Evolutionary conservation across 179 eudicot species (phyloP).

Genomic region (Sideroxylon spinosum): DNA sequence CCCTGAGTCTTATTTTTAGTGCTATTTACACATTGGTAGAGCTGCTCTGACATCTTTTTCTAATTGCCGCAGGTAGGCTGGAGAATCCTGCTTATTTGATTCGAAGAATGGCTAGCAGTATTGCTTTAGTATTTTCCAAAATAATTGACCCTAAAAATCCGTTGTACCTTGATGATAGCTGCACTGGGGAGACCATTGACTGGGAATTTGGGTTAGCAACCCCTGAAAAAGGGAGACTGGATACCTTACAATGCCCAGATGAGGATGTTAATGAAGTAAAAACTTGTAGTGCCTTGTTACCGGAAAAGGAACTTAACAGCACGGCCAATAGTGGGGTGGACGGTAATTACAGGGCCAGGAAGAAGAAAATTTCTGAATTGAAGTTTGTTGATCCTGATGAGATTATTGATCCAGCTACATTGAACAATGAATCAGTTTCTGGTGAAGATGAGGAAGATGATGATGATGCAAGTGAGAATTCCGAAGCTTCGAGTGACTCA

Average conservation of each 20-base stretch:
- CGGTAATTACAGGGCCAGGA: constrained; percentile 27
- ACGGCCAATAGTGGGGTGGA: constrained; percentile 22
- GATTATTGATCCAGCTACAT: constrained; percentile 61
- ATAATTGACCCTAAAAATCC: constrained; percentile 87
- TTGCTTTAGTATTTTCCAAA: constrained; percentile 83
- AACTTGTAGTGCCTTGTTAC: constrained; percentile 18
- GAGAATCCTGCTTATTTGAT: constrained; percentile 68
- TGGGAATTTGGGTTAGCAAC: constrained; percentile 81
- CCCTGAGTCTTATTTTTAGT: constrained; percentile 9
- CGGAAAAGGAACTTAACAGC: constrained; percentile 23
- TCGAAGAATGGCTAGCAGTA: constrained; percentile 76
- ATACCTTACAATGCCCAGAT: constrained; percentile 20
- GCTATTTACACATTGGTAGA: background rate
- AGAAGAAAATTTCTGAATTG: constrained; percentile 37
- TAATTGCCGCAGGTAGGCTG: constrained; percentile 67
- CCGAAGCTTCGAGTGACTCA: constrained; percentile 71
- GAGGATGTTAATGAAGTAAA: constrained; percentile 23
- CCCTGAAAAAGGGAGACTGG: constrained; percentile 27
- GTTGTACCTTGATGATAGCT: constrained; percentile 79
- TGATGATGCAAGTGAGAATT: constrained; percentile 53
- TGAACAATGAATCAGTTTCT: constrained; percentile 41
- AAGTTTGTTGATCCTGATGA: constrained; percentile 74
- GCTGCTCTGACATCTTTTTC: constrained; percentile 11
- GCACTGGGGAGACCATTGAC: constrained; percentile 55
- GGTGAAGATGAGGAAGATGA: constrained; percentile 37